Base-by-base conservation (phyloP, 176 grass and related monocot species). In the Hyparrhenia diplandra region DNA sequence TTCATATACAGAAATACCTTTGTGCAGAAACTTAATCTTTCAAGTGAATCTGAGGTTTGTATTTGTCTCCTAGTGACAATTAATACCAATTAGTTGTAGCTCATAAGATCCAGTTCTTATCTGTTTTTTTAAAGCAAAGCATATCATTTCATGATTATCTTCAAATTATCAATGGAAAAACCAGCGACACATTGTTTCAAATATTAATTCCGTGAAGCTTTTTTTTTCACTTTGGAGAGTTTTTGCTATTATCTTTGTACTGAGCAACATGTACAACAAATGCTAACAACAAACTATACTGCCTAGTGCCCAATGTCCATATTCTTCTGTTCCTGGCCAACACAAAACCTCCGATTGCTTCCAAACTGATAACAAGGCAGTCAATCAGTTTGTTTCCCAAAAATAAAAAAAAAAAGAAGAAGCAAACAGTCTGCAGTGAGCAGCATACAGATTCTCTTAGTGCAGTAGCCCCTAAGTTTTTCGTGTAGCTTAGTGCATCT, bases 1-100 rank as follows among this genome's bases (percentile, higher is more conserved):
- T 77, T 89, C 74, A n/a, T n/a, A 65, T 89, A 82, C 88, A 82
- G 80, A 89, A 89, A 49, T 89, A 89, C 88, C 83, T 89, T n/a
- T 25, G 46, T 51, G 49, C 88, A 86, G 79, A 89, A 89, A 74
- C 83, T 86, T 58, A 74, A 82, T 73, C 78, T 89, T 78, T 89
- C 88, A 67, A 82, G 79, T 60, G 88, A 86, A 86, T 36, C 83
- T 62, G 88, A 89, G 83, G 88, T 89, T 82, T 78, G 83, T 67
- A 24, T 85, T 72, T 14, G 21, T 25, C 20, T 76, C 65, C 10
- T 54, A 82, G 17, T 17, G 28, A 39, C 34, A 65, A 60, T 40
- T n/a, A 45, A 74, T 40, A 21, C 9, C 28, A 78, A 13, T 34
- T 61, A 29, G 10, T 58, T 58, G n/a, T 39, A 5, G n/a, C 6